Percentiles rank a stretch among this genome's conserved stretches.
phyloP scores from a whole-genome alignment of 31 red algal genomes.

The Asparagopsis taxiformis region DNA sequence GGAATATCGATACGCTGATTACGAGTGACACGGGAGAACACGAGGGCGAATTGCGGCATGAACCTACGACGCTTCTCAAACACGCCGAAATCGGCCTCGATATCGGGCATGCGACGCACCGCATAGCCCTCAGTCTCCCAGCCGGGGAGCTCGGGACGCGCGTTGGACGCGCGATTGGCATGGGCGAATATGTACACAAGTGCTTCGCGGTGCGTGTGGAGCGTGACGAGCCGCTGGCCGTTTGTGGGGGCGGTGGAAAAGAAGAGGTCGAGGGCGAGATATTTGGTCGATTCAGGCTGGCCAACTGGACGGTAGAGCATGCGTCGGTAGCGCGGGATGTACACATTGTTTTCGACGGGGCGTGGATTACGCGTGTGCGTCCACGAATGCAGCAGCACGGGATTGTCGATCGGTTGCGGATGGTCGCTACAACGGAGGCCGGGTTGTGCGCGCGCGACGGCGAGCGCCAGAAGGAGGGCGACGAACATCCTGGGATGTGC shows the following conservation, averaged over 20 bases:
- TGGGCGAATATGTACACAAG: background rate
- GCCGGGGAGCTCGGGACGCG: background rate
- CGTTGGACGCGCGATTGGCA: background rate
- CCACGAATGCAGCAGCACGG: conserved; percentile 1
- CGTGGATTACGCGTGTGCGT: background rate
- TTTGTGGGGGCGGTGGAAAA: background rate
- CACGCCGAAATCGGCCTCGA: background rate
- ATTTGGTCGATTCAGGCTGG: background rate
- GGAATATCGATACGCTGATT: background rate
- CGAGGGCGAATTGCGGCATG: background rate
- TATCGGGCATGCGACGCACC: background rate
- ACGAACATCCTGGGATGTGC: too few relatives aligned
- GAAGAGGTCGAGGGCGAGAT: background rate
- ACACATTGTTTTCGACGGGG: background rate
- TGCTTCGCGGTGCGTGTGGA: background rate
- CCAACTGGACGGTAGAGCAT: background rate
- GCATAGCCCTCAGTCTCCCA: background rate
- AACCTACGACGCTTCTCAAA: background rate
- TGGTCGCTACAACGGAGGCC: background rate
- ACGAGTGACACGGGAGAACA: background rate
- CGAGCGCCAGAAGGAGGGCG: background rate
- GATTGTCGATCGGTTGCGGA: background rate
- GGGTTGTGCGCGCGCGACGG: background rate
- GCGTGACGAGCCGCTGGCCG: background rate
- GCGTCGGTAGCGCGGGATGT: background rate